Evolutionary conservation across 2,329 filamentous ascomycete species (phyloP), one percentile per base, ranked within the genome.

Genomic region (Aspergillus luchuensis): DNA sequence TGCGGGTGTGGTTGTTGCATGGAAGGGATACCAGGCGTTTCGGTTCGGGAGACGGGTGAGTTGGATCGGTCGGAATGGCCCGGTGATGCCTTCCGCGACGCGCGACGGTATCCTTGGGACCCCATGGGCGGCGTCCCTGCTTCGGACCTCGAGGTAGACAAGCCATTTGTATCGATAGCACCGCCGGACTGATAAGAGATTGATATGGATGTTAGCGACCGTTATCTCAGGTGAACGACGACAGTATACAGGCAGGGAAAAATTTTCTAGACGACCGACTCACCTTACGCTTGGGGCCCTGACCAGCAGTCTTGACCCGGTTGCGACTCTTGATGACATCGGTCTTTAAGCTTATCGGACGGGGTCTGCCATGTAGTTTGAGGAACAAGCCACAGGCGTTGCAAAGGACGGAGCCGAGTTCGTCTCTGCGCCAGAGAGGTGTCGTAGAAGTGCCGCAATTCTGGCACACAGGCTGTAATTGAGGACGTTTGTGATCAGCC

Each of bases 271-370:
- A 47, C 39, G 58, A 45, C 58, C 11, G 52, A 73, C 79, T 72
- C 80, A 92, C 91, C 88, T 96, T 96, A 79, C 92, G 93, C 71
- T 91, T 90, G 50, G 89, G 87, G 64, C 91, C 86, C 71, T 93
- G 85, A 2, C 82, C 91, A 8, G 90, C 87, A 57, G 92, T 95
- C 84, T 98, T 98, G 69, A 98, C 94, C 66, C 95, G 89, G 80
- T 99, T 99, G 72, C 95, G 92, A 82, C 93, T 97, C 84, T 99
- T 99, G 82, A 99, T 99, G 68, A 98, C 94, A 82, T 99, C 95
- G 52, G 95, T 98, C 84, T 99, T 99, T 71, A 99, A 85, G 70
- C 91, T 96, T 76, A 97, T 97, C 68, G 95, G 95, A 59, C 95
- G 89, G 62, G 95, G 88, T 25, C 93, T 90, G 66, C 93, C 93